Conservation (phyloP, 2,329 filamentous ascomycete genomes). For the Byssothecium circinans region DNA sequence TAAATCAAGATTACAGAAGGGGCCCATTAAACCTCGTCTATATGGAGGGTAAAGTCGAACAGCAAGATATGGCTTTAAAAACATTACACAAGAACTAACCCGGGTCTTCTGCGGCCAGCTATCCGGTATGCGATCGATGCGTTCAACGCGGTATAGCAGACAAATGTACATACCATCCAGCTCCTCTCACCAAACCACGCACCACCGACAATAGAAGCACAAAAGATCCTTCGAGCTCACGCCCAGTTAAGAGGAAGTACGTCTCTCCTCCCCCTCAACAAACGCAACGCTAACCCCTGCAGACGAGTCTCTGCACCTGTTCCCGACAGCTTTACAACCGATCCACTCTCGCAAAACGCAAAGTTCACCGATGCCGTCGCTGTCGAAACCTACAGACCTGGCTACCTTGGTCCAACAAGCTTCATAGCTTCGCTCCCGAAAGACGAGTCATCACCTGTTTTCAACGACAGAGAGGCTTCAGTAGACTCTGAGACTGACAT, state of each 20-base stretch:
- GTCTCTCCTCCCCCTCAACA: background rate
- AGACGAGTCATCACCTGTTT: conserved; percentile 23
- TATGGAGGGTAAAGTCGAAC: too few species aligned
- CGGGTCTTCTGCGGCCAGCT: conserved; percentile 19
- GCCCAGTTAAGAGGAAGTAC: conserved; percentile 32
- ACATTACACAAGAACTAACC: too few species aligned
- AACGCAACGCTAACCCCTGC: conserved; percentile 2
- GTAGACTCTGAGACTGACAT: conserved; percentile 31
- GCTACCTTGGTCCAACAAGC: conserved; percentile 39
- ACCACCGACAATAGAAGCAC: conserved; percentile 14
- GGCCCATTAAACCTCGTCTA: background rate
- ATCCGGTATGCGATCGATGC: conserved; percentile 38
- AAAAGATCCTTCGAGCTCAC: conserved; percentile 13
- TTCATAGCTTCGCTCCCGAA: conserved; percentile 34
- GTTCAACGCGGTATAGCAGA: conserved; percentile 37
- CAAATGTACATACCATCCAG: conserved; percentile 40
- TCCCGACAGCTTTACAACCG: conserved; percentile 9
- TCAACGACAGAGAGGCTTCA: conserved; percentile 24
- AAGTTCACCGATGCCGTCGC: conserved; percentile 38
- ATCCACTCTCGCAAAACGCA: conserved; percentile 21
- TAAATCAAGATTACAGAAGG: background rate
- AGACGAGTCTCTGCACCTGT: conserved; percentile 24
- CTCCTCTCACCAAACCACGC: conserved; percentile 36
- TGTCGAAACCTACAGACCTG: conserved; percentile 33
- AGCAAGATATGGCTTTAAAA: too few species aligned